Percentiles rank a stretch among this genome's conserved stretches.
Conservation (phyloP, 305 asterid genomes). For the Plantago coronopus region DNA sequence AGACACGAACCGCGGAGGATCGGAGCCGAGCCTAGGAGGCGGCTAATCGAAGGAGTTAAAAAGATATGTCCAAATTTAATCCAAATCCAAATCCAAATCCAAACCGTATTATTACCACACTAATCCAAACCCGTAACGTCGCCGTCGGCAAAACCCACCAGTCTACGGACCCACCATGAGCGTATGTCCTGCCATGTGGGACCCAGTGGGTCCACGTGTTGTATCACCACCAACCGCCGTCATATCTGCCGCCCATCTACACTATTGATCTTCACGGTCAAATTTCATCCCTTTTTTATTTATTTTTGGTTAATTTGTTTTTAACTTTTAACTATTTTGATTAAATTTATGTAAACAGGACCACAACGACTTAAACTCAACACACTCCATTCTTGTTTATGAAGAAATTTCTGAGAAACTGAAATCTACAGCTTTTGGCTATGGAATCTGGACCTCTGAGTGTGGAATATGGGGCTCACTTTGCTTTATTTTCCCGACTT, state of each 20-base stretch:
- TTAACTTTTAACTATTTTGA: too few relatives aligned
- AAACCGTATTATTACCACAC: not conserved
- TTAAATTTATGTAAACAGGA: too few relatives aligned
- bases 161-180: not conserved
- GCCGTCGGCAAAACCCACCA: not conserved
- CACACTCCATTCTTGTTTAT: too few relatives aligned
- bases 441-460: too few relatives aligned
- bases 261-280: too few relatives aligned
- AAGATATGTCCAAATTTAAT: not conserved
- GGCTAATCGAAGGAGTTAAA: conserved; percentile 25
- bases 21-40: conserved; percentile 60
- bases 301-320: too few relatives aligned
- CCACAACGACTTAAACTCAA: too few relatives aligned
- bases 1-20: conserved; percentile 38
- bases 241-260: conserved; percentile 2
- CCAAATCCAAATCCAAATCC: not conserved
- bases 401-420: too few relatives aligned
- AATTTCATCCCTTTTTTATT: too few relatives aligned
- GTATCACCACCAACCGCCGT: conserved; percentile 7
- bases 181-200: not conserved
- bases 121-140: conserved; percentile 1
- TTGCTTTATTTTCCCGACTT: too few relatives aligned
- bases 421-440: too few relatives aligned
- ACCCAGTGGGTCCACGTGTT: conserved; percentile 2
- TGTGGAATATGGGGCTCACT: too few relatives aligned